phyloP scores from a whole-genome alignment of 495 filamentous ascomycete species.

The Xylaria sp. region DNA sequence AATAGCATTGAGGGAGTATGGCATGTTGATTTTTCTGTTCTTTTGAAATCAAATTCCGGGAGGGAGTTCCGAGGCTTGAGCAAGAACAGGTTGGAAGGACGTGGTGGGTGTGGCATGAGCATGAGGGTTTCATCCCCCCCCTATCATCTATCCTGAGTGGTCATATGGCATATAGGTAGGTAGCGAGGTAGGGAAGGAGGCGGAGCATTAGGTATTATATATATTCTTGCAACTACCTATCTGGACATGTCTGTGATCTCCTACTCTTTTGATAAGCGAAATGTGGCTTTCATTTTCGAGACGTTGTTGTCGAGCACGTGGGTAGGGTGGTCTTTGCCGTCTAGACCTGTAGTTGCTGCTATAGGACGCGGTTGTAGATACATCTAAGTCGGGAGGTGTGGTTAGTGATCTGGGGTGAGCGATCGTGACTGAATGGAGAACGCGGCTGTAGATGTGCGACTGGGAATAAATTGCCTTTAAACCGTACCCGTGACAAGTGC shows the following conservation, averaged over 20 bases:
- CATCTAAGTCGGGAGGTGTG: no score
- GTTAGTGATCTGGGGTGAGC: no score
- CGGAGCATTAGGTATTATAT: slow-evolving; percentile 11
- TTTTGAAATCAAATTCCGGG: background rate
- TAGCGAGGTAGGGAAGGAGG: background rate
- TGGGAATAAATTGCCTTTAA: no score
- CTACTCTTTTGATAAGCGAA: background rate
- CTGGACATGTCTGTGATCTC: background rate
- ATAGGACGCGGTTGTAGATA: no score
- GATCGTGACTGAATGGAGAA: no score
- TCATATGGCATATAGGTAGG: slow-evolving; percentile 5
- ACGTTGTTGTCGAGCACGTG: background rate
- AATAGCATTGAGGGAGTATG: slow-evolving; percentile 24
- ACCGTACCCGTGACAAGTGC: no score
- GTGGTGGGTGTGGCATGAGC: no score
- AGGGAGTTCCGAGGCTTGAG: background rate
- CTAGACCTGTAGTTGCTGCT: no score
- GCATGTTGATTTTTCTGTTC: slow-evolving; percentile 19
- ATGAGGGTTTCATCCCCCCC: background rate
- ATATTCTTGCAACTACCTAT: background rate
- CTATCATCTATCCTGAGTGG: background rate
- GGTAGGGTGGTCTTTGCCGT: no score
- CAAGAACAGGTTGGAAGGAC: no score
- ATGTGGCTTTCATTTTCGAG: background rate
- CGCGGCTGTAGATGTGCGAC: no score